Evolutionary conservation across 1,284 basidiomycete species (phyloP).

Genomic region (Inonotus obliquus): DNA sequence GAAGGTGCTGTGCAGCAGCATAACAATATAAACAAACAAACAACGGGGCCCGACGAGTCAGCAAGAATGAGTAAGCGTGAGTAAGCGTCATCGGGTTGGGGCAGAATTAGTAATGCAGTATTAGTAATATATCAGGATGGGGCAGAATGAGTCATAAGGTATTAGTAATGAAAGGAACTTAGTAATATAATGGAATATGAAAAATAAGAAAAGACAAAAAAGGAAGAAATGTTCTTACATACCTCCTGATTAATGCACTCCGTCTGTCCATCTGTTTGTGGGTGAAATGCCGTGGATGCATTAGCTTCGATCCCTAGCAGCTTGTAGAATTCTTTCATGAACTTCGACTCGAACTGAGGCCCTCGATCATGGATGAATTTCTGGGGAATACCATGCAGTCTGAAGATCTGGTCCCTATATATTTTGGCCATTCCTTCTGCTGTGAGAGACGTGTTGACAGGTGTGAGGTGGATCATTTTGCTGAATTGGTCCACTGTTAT

Average conservation of each 20-base stretch:
- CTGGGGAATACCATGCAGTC: not conserved
- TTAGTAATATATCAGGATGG: no score
- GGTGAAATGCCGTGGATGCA: conserved; percentile 28
- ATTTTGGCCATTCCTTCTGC: not conserved
- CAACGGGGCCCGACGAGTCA: no score
- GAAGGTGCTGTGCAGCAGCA: no score
- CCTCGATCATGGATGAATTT: not conserved
- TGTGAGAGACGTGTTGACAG: not conserved
- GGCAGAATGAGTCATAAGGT: no score
- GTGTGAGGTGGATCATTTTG: not conserved
- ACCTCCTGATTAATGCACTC: conserved; percentile 5
- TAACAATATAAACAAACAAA: no score
- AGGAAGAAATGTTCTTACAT: no score
- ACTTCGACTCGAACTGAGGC: not conserved
- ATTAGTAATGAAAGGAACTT: no score
- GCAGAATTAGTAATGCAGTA: no score
- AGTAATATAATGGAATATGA: no score
- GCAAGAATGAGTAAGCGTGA: no score
- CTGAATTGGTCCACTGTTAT: not conserved
- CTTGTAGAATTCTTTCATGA: not conserved
- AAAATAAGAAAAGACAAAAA: no score
- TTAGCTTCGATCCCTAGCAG: not conserved
- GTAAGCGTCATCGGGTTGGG: no score
- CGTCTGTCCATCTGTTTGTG: conserved; percentile 21
- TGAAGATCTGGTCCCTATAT: not conserved